Conservation (phyloP, 208 protist species). For the Phytomonas sp. region DNA sequence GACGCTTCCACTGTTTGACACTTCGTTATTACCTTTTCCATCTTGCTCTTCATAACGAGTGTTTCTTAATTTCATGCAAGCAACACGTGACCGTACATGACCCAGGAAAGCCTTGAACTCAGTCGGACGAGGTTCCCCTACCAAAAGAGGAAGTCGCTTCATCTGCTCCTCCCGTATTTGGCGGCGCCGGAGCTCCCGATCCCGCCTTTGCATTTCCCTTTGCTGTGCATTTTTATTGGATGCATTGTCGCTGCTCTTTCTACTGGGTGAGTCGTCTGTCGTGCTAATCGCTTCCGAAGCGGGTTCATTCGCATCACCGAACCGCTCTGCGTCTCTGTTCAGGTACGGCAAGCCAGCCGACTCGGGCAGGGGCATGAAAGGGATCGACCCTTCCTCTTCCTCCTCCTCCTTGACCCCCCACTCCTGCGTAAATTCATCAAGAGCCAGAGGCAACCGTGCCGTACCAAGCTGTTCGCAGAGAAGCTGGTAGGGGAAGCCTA, state of each 20-base stretch:
- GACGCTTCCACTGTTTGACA: neutral
- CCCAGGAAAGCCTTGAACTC: conserved; percentile 29
- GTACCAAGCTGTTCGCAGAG: conserved; percentile 53
- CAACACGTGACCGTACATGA: conserved; percentile 16
- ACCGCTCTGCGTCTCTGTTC: neutral
- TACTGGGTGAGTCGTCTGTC: neutral
- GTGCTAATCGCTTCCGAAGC: neutral
- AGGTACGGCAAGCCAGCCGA: neutral
- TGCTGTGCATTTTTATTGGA: neutral
- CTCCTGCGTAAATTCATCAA: conserved; percentile 24
- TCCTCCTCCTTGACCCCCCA: conserved; percentile 16
- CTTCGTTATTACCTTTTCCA: conserved; percentile 8
- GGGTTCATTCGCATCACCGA: neutral
- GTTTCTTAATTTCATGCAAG: conserved; percentile 13
- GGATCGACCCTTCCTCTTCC: conserved; percentile 4
- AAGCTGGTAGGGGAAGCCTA: conserved; percentile 55
- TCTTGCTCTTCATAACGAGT: neutral
- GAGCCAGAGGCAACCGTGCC: conserved; percentile 25
- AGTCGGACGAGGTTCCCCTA: conserved; percentile 28
- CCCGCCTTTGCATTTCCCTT: conserved; percentile 8
- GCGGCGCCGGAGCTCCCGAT: conserved; percentile 20
- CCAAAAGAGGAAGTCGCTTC: conserved; percentile 31
- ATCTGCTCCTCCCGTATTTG: neutral
- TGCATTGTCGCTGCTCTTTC: neutral
- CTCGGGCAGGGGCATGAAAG: neutral